Evolutionary conservation across 805 yeast species (phyloP).

Genomic region (Saccharomyces kudriavzevii): DNA sequence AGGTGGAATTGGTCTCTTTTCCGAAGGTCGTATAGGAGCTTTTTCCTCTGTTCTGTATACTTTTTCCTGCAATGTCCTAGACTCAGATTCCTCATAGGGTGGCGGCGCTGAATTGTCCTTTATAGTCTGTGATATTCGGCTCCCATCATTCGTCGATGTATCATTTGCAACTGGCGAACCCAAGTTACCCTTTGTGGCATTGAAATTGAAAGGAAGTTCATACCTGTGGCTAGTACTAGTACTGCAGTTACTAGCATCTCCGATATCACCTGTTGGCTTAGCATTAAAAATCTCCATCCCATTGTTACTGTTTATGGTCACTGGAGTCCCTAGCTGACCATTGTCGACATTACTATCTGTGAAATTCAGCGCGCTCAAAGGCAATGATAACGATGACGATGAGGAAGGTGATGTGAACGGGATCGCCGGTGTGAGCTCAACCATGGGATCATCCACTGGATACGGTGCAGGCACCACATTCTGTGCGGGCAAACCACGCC

Average conservation of each 20-base stretch:
- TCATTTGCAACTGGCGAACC: background rate
- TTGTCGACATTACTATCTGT: background rate
- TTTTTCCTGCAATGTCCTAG: conserved; percentile 13
- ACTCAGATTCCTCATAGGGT: conserved; percentile 16
- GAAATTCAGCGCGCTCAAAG: background rate
- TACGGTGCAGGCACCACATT: background rate
- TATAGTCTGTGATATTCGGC: background rate
- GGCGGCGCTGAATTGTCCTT: conserved; percentile 12
- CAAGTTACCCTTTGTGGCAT: background rate
- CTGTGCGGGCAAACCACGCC: background rate
- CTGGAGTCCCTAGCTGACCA: background rate
- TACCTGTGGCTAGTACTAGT: background rate
- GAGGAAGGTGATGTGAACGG: background rate
- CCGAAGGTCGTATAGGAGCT: background rate
- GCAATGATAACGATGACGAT: background rate
- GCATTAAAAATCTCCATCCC: background rate
- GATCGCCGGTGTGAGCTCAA: background rate
- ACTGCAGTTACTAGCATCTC: background rate
- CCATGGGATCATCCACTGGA: conserved; percentile 2
- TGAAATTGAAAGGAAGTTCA: conserved; percentile 2
- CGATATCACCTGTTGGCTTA: background rate
- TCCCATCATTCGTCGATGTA: background rate
- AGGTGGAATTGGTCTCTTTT: conserved; percentile 1
- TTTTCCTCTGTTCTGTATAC: conserved; percentile 10
- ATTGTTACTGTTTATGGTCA: background rate